A percentile compares a stretch with the other conserved stretches of the same genome.
Evolutionary conservation across 306 rosid species (phyloP).

Genomic region (Crotalaria pallida): DNA sequence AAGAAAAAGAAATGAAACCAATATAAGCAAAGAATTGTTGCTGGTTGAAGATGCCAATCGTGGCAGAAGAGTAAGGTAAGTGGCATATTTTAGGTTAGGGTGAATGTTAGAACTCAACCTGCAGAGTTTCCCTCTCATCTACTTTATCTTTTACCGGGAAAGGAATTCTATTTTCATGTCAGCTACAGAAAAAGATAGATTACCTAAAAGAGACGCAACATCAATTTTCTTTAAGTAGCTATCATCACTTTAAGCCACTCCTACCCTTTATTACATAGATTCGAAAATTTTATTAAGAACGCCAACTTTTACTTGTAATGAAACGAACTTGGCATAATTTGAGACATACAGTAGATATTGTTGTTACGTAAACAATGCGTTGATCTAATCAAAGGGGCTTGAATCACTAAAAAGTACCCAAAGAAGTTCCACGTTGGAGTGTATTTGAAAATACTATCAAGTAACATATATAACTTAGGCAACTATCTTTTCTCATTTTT

Average conservation of each 20-base stretch:
- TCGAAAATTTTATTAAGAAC: neutral
- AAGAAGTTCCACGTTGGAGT: too few relatives aligned
- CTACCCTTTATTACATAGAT: neutral
- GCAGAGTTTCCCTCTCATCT: neutral
- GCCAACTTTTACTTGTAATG: neutral
- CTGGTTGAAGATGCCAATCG: slow-evolving; percentile 3
- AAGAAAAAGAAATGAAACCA: neutral
- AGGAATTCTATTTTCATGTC: neutral
- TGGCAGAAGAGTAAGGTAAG: slow-evolving; percentile 1
- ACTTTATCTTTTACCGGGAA: neutral
- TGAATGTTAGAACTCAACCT: neutral
- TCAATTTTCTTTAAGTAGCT: neutral
- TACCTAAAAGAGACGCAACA: neutral
- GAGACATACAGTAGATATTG: neutral
- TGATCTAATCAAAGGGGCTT: too few relatives aligned
- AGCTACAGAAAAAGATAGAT: neutral
- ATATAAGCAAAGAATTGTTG: neutral
- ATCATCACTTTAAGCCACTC: neutral
- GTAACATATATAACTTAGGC: too few relatives aligned
- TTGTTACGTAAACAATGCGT: too few relatives aligned
- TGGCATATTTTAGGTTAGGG: neutral
- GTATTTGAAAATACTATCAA: too few relatives aligned
- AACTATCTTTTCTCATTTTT: too few relatives aligned
- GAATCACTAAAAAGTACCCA: too few relatives aligned
- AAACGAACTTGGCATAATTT: neutral